Base-by-base conservation (phyloP, 345 rosid species). In the Syzygium oleosum region DNA sequence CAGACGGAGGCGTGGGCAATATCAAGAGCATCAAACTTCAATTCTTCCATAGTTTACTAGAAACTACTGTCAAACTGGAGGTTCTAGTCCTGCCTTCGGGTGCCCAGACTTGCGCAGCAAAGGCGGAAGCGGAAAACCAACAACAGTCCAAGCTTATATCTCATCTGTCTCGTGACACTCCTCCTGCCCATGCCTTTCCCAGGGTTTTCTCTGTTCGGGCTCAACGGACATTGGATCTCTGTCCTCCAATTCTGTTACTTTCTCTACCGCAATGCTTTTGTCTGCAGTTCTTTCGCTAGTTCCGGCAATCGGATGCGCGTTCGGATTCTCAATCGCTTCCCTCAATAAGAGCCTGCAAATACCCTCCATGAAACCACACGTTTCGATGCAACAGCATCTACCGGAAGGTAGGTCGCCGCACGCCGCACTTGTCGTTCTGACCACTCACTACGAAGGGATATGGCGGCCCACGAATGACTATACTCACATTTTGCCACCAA, bases 361-460 rank as follows among this genome's bases (percentile, higher is more conserved):
- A 63, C 77, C 38, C 4, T 63, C 29, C 3, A 29, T 2, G 77
- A n/a, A 29, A 63, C 77, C 77, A 29, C 7, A 38, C 14, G 38
- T 15, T 63, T 29, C 5, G 19, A 63, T 29, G 77, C 77, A 14
- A 63, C 2, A 3, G 68, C 68, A 61, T 13, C 38, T 13, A 2
- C 4, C 19, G 77, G 29, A 63, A 63, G 21, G 21, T 63, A 63
- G 38, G 13, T 7, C 3, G 19, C 38, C 2, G 38, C 38, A 63
- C 2, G 21, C 34, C 13, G 29, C 21, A 25, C 7, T 29, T 12
- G 7, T 6, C 0, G 8, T 5, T 59, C 4, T 0, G 14, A 59
- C 31, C 16, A 25, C 31, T 59, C 8, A 0, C 8, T 59, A 27
- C 1, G 8, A 59, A 27, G 68, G 68, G 31, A 25, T 27, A 12